phyloP scores from a whole-genome alignment of 176 grass and related monocot genomes.

The Tillandsia fasciculata region DNA sequence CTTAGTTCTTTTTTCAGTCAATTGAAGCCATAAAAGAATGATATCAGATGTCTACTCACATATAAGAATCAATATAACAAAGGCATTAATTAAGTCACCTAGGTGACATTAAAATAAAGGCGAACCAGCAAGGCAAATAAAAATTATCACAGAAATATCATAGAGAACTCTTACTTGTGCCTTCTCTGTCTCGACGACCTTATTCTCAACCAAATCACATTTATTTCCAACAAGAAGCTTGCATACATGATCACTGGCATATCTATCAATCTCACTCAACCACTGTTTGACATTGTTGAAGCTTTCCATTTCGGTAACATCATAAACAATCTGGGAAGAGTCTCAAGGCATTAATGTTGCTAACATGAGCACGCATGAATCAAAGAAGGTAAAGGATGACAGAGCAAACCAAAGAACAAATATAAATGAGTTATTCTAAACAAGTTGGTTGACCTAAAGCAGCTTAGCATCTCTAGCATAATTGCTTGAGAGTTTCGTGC shows the following conservation, averaged over 20 bases:
- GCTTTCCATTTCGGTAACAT: slow-evolving; percentile 82
- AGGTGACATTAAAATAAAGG: too few species aligned
- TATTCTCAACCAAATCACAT: slow-evolving; percentile 66
- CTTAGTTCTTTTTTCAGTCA: neutral
- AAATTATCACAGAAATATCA: neutral
- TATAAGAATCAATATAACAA: too few species aligned
- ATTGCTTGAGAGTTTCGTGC: neutral
- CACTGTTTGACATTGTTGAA: slow-evolving; percentile 86
- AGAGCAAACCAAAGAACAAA: neutral
- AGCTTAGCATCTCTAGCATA: slow-evolving; percentile 1
- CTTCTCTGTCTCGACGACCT: slow-evolving; percentile 52
- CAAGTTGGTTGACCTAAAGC: neutral
- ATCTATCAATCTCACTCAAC: slow-evolving; percentile 74
- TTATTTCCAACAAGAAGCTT: slow-evolving; percentile 94
- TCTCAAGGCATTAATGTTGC: neutral
- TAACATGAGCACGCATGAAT: neutral
- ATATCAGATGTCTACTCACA: too few species aligned
- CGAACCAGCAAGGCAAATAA: too few species aligned
- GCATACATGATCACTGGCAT: slow-evolving; percentile 63
- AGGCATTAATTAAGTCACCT: too few species aligned
- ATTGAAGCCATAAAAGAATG: neutral
- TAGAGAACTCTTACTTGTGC: slow-evolving; percentile 46
- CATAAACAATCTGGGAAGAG: slow-evolving; percentile 71
- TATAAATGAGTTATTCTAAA: neutral
- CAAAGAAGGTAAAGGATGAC: neutral